phyloP scores from a whole-genome alignment of 1,139 yeast species.

The Protomyces inundatus region DNA sequence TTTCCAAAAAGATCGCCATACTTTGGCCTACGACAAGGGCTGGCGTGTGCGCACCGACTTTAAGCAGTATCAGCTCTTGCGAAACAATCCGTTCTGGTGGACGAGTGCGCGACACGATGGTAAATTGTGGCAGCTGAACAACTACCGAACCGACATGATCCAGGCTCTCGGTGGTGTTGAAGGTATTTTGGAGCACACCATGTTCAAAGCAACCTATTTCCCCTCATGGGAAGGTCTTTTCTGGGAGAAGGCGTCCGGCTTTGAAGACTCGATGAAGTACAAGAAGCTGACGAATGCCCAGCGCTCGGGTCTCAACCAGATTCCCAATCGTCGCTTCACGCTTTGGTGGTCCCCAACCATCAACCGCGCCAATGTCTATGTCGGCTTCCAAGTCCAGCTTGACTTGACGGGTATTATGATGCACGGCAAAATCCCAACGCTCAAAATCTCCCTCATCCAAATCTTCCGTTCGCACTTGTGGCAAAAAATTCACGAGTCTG shows the following conservation, averaged over 20 bases:
- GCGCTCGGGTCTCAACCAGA: constrained; percentile 92
- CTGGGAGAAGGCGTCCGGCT: constrained; percentile 84
- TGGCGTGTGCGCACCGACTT: constrained; percentile 78
- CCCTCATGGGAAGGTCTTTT: constrained; percentile 98
- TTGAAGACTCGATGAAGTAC: constrained; percentile 91
- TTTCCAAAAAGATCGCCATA: constrained; percentile 91
- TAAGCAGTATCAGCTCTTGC: constrained; percentile 63
- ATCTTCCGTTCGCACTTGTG: constrained; percentile 96
- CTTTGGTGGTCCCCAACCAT: constrained; percentile 99
- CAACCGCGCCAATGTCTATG: constrained; percentile 95
- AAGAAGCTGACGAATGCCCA: constrained; percentile 96
- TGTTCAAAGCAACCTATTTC: constrained; percentile 95
- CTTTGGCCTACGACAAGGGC: constrained; percentile 92
- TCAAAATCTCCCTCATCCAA: constrained; percentile 90
- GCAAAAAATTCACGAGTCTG: constrained; percentile 97
- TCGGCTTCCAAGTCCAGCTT: constrained; percentile 91
- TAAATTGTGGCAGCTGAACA: constrained; percentile 84
- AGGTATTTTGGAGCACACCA: constrained; percentile 88
- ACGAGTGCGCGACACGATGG: constrained; percentile 91
- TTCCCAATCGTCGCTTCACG: constrained; percentile 94
- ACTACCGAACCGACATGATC: constrained; percentile 91
- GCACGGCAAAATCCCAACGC: constrained; percentile 96
- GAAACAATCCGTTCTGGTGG: constrained; percentile 96
- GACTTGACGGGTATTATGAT: constrained; percentile 94
- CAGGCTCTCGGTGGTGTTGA: constrained; percentile 98